Percentiles rank a stretch among this genome's conserved stretches.
phyloP scores from a whole-genome alignment of 2,329 filamentous ascomycete genomes.

The Aaosphaeria arxii region DNA sequence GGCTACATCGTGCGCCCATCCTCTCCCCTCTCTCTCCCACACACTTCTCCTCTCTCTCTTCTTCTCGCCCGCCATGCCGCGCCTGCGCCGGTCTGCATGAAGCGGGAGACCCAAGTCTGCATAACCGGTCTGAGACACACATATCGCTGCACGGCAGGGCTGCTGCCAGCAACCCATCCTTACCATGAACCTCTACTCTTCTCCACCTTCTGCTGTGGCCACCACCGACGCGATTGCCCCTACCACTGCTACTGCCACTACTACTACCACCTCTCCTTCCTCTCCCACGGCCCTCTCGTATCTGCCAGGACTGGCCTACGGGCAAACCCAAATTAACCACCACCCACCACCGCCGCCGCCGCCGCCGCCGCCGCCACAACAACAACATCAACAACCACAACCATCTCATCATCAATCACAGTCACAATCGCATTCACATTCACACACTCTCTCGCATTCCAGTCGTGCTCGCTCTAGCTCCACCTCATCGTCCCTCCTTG shows the following conservation, averaged over 20 bases:
- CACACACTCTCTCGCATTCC: background rate
- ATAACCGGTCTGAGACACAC: slow-evolving; percentile 27
- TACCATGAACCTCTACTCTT: slow-evolving; percentile 23
- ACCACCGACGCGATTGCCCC: slow-evolving; percentile 11
- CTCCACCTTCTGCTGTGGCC: slow-evolving; percentile 4
- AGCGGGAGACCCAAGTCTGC: background rate
- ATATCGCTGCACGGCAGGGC: slow-evolving; percentile 3
- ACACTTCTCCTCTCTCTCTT: background rate
- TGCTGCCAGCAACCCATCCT: slow-evolving; percentile 7
- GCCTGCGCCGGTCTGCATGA: slow-evolving; percentile 1
- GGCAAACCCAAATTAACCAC: background rate
- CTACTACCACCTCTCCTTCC: background rate
- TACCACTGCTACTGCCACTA: background rate
- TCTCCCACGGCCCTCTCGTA: slow-evolving; percentile 17
- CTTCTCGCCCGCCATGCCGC: background rate
- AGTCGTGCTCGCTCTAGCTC: slow-evolving; percentile 44
- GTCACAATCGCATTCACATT: background rate
- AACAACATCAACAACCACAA: background rate
- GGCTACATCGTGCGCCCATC: background rate
- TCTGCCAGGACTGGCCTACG: slow-evolving; percentile 16
- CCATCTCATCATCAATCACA: no score
- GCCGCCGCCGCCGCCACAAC: slow-evolving; percentile 10
- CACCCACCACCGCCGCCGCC: slow-evolving; percentile 9
- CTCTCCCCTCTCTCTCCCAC: background rate
- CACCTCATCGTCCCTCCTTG: slow-evolving; percentile 41